Evolutionary conservation across 164 flowering plant species (phyloP).

Genomic region (Saururus chinensis): DNA sequence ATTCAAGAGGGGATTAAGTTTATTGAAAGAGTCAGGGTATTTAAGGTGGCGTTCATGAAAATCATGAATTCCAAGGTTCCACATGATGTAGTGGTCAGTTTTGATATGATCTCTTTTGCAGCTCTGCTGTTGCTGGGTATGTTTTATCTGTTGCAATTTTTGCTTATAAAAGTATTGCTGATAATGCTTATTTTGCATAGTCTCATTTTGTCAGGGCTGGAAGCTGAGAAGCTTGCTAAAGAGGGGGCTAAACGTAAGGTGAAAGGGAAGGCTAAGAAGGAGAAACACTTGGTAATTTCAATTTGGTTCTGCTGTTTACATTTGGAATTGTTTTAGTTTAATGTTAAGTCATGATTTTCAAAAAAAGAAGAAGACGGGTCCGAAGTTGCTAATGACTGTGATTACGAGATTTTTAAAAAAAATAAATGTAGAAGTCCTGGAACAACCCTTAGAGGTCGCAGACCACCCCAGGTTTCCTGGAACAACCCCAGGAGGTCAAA

Average conservation of each 20-base stretch:
- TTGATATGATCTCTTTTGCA: slow-evolving; percentile 1
- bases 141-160: background rate
- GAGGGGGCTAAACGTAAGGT: slow-evolving; percentile 58
- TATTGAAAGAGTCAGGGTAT: slow-evolving; percentile 64
- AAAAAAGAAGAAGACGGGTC: too few species aligned
- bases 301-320: background rate
- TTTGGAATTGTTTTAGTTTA: background rate
- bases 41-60: slow-evolving; percentile 56
- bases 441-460: too few species aligned
- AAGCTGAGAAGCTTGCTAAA: slow-evolving; percentile 80
- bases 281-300: slow-evolving; percentile 56
- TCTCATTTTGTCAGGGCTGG: slow-evolving; percentile 76
- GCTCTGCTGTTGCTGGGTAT: background rate
- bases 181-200: slow-evolving; percentile 41
- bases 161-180: background rate
- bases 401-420: too few species aligned
- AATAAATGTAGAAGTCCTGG: too few species aligned
- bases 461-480: too few species aligned
- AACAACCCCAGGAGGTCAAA: too few species aligned
- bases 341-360: background rate
- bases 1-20: slow-evolving; percentile 53
- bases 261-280: slow-evolving; percentile 72
- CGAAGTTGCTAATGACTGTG: too few species aligned
- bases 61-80: slow-evolving; percentile 51
- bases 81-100: slow-evolving; percentile 32